Percentiles rank a stretch among this genome's conserved stretches.
Conservation (phyloP, 371 early-diverging fungal genomes). For the Mortierella sp. region DNA sequence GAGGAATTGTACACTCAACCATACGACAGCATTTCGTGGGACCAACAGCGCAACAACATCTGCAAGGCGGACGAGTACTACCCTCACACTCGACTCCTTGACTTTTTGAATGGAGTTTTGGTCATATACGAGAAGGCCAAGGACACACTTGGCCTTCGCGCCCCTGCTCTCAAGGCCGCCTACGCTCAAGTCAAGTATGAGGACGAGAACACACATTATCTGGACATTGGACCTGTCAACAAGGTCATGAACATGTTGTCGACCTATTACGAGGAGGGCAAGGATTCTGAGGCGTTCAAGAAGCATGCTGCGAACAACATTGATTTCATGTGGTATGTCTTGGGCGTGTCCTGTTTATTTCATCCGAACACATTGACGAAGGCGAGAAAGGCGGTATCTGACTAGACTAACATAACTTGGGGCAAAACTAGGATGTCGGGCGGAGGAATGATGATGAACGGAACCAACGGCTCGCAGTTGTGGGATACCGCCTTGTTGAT, state of each 20-base stretch:
- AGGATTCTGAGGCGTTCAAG: slow-evolving; percentile 82
- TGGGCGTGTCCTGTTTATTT: background rate
- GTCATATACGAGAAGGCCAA: slow-evolving; percentile 35
- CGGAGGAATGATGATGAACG: slow-evolving; percentile 95
- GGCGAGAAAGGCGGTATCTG: slow-evolving; percentile 5
- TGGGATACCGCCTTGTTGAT: slow-evolving; percentile 95
- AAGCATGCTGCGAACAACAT: slow-evolving; percentile 76
- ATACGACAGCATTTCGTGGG: slow-evolving; percentile 89
- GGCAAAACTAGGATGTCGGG: slow-evolving; percentile 67
- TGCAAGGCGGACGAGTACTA: slow-evolving; percentile 85
- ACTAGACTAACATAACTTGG: background rate
- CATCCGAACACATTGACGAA: too few relatives aligned
- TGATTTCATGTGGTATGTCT: slow-evolving; percentile 86
- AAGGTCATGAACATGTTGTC: slow-evolving; percentile 93
- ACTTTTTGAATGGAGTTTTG: slow-evolving; percentile 73
- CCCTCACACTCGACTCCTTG: slow-evolving; percentile 84
- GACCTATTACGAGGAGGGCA: slow-evolving; percentile 85
- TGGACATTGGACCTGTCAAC: slow-evolving; percentile 94
- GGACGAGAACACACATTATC: slow-evolving; percentile 88
- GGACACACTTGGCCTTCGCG: slow-evolving; percentile 65
- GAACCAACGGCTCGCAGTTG: slow-evolving; percentile 97
- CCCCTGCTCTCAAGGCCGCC: slow-evolving; percentile 78
- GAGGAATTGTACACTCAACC: slow-evolving; percentile 88
- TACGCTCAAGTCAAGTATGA: slow-evolving; percentile 87
- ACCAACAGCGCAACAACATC: slow-evolving; percentile 83